Percentiles rank a stretch among this genome's conserved stretches.
Evolutionary conservation across 768 basidiomycete genomes (phyloP).

Genomic region (Russula sp.): DNA sequence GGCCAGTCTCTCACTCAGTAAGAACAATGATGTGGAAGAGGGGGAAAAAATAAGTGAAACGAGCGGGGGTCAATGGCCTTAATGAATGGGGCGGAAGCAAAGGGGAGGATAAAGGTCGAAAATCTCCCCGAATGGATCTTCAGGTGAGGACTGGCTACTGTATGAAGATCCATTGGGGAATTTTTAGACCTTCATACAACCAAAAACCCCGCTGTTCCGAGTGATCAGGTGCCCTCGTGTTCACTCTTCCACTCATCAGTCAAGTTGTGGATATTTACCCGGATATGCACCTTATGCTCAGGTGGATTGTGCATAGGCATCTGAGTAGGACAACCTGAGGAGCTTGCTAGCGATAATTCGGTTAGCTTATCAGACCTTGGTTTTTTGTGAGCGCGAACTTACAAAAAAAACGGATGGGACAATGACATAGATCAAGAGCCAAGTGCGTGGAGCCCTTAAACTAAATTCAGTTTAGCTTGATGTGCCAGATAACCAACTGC

Average conservation of each 20-base stretch:
- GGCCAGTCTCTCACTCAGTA: not conserved
- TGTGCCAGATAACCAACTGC: not conserved
- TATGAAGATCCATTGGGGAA: not conserved
- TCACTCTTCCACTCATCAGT: not conserved
- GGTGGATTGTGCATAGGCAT: not conserved
- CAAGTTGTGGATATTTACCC: not conserved
- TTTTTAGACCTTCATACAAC: not conserved
- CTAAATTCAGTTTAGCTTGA: slow-evolving; percentile 5
- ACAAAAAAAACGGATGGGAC: not conserved
- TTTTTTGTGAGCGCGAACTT: not conserved
- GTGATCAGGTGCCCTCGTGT: slow-evolving; percentile 15
- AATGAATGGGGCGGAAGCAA: slow-evolving; percentile 15
- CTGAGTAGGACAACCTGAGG: not conserved
- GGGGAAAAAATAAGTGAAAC: not conserved
- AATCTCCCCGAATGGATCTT: slow-evolving; percentile 12
- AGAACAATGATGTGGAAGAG: slow-evolving; percentile 2
- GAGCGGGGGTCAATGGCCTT: slow-evolving; percentile 5
- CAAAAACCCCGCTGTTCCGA: slow-evolving; percentile 13
- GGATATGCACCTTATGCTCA: not conserved
- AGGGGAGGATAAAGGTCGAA: slow-evolving; percentile 7
- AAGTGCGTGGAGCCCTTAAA: slow-evolving; percentile 2
- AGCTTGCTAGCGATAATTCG: not conserved
- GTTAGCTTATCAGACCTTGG: not conserved
- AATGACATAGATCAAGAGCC: not conserved
- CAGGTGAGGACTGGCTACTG: not conserved